Percentiles rank a stretch among this genome's conserved stretches.
Conservation (phyloP, 2,329 filamentous ascomycete genomes). For the Trichoderma pleuroti region DNA sequence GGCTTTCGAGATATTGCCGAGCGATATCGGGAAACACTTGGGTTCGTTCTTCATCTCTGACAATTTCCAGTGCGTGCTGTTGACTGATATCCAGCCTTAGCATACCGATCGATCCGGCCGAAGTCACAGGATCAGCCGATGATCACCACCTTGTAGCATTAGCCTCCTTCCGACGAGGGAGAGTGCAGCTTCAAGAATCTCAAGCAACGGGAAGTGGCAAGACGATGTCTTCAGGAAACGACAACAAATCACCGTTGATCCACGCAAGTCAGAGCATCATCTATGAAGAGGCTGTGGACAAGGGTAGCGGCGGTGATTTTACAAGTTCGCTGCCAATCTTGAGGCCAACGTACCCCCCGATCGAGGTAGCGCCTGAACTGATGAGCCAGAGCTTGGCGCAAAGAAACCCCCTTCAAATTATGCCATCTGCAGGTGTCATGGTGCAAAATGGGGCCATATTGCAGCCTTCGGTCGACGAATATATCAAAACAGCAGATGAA, state of each 20-base stretch:
- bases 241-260: slow-evolving; percentile 17
- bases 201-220: slow-evolving; percentile 16
- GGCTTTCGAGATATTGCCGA: slow-evolving; percentile 25
- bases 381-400: slow-evolving; percentile 11
- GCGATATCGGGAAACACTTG: slow-evolving; percentile 20
- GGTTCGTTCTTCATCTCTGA: not conserved
- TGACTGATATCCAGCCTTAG: not conserved
- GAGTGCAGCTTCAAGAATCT: slow-evolving; percentile 20
- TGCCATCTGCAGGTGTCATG: slow-evolving; percentile 17
- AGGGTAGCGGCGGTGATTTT: not conserved
- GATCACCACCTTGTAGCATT: slow-evolving; percentile 23
- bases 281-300: not conserved
- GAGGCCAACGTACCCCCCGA: not conserved
- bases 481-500: slow-evolving; percentile 27
- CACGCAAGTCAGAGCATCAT: slow-evolving; percentile 18
- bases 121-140: slow-evolving; percentile 24
- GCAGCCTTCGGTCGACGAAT: slow-evolving; percentile 25
- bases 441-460: slow-evolving; percentile 20
- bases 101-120: slow-evolving; percentile 17
- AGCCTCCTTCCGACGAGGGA: slow-evolving; percentile 23
- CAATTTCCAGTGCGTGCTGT: not conserved
- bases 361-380: slow-evolving; percentile 4
- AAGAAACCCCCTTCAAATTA: slow-evolving; percentile 18
- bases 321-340: slow-evolving; percentile 14
- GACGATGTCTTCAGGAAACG: slow-evolving; percentile 16